phyloP scores from a whole-genome alignment of 2,329 filamentous ascomycete genomes.

The Elsinoe ampelina region DNA sequence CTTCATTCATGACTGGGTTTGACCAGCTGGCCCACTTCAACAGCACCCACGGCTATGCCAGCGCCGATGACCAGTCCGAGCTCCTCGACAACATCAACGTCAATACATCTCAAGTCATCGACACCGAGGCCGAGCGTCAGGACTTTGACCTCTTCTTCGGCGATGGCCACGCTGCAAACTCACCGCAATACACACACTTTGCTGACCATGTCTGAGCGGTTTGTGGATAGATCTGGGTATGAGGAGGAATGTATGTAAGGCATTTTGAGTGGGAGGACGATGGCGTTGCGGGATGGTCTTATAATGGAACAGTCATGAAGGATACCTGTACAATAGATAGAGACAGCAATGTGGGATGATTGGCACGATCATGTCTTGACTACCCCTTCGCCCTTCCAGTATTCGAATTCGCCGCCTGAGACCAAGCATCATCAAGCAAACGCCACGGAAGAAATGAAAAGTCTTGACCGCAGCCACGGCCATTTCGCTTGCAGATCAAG shows the following conservation, averaged over 20 bases:
- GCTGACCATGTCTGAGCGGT: neutral
- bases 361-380: neutral
- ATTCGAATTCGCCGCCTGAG: neutral
- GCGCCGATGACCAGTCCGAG: neutral
- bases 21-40: neutral
- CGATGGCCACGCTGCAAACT: neutral
- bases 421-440: conserved; percentile 7
- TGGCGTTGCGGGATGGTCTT: neutral
- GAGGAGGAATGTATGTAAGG: neutral
- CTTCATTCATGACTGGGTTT: neutral
- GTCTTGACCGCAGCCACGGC: neutral
- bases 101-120: neutral
- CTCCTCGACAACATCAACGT: conserved; percentile 1
- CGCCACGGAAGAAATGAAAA: conserved; percentile 6
- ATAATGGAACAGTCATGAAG: neutral
- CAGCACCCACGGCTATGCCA: neutral
- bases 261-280: neutral
- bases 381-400: no score
- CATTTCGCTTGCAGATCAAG: conserved; percentile 11
- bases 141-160: conserved; percentile 8
- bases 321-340: neutral
- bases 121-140: neutral
- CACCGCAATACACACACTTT: neutral
- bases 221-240: neutral
- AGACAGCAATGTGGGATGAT: neutral